phyloP scores from a whole-genome alignment of 164 flowering plant genomes.

The Stephania cephalantha region DNA sequence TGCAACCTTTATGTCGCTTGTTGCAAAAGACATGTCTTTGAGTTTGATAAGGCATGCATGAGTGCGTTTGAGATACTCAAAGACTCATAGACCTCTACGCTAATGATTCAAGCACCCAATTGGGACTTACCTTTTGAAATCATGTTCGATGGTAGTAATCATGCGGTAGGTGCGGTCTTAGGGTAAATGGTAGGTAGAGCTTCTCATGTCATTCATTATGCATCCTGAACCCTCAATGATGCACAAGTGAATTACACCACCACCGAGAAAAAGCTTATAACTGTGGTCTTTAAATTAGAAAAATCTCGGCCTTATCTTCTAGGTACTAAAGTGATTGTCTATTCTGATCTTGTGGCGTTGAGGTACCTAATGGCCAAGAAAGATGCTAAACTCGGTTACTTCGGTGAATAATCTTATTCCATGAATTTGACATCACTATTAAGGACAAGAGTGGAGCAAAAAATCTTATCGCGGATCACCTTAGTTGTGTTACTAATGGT shows the following conservation, averaged over 20 bases:
- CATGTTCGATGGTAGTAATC: background rate
- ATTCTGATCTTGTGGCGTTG: background rate
- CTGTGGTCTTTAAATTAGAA: too few relatives aligned
- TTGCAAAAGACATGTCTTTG: too few relatives aligned
- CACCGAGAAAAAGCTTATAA: too few relatives aligned
- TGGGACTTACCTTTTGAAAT: constrained; percentile 5
- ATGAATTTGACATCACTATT: constrained; percentile 13
- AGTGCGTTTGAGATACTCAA: background rate
- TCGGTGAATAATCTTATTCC: constrained; percentile 7
- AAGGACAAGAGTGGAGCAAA: background rate
- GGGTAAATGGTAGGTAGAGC: too few relatives aligned
- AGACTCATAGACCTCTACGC: background rate
- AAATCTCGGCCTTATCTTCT: too few relatives aligned
- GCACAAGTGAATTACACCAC: too few relatives aligned
- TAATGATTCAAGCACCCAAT: constrained; percentile 5
- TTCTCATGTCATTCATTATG: too few relatives aligned
- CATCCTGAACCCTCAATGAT: too few relatives aligned
- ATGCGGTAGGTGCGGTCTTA: too few relatives aligned
- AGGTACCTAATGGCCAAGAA: background rate
- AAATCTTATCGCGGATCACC: background rate
- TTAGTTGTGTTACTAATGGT: background rate
- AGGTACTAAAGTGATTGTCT: too few relatives aligned
- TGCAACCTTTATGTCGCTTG: too few relatives aligned
- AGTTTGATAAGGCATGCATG: background rate
- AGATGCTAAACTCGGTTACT: constrained; percentile 4